phyloP scores from a whole-genome alignment of 768 basidiomycete genomes.

The Mycena vulgaris region DNA sequence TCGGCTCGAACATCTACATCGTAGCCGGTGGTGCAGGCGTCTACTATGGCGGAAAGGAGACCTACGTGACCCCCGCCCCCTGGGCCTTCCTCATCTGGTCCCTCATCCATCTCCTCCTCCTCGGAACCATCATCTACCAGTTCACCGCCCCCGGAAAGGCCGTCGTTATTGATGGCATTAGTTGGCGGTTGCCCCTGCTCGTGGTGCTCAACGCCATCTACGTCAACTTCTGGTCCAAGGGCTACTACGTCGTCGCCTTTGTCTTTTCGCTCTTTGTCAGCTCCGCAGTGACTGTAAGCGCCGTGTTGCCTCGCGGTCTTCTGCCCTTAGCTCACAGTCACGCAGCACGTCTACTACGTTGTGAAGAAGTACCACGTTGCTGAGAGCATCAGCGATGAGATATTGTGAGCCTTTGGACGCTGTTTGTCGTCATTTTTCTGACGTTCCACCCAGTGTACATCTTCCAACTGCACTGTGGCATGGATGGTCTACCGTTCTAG shows the following conservation, averaged over 20 bases:
- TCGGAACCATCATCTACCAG: conserved; percentile 93
- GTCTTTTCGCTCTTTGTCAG: conserved; percentile 91
- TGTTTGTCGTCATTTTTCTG: too few relatives aligned
- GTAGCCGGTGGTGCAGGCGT: conserved; percentile 66
- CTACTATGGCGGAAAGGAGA: conserved; percentile 84
- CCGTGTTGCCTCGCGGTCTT: conserved; percentile 31
- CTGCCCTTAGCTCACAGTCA: conserved; percentile 45
- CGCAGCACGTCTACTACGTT: conserved; percentile 92
- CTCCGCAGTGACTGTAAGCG: conserved; percentile 69
- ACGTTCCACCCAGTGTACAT: too few relatives aligned
- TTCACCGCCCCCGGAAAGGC: conserved; percentile 85
- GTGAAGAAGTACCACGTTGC: conserved; percentile 90
- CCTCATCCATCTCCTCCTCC: conserved; percentile 90
- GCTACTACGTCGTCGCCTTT: conserved; percentile 87
- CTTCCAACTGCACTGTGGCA: conserved; percentile 97
- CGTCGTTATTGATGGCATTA: conserved; percentile 88
- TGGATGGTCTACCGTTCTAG: conserved; percentile 91
- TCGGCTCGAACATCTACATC: conserved; percentile 93
- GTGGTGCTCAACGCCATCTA: conserved; percentile 91
- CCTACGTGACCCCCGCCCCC: conserved; percentile 94
- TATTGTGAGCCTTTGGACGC: too few relatives aligned
- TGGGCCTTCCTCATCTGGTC: conserved; percentile 96
- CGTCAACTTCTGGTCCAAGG: conserved; percentile 87
- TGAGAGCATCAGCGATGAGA: conserved; percentile 78
- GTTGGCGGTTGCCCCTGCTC: conserved; percentile 93